Base-by-base conservation (phyloP, 73 alveolate genomes). In the Symbiodinium natans region DNA sequence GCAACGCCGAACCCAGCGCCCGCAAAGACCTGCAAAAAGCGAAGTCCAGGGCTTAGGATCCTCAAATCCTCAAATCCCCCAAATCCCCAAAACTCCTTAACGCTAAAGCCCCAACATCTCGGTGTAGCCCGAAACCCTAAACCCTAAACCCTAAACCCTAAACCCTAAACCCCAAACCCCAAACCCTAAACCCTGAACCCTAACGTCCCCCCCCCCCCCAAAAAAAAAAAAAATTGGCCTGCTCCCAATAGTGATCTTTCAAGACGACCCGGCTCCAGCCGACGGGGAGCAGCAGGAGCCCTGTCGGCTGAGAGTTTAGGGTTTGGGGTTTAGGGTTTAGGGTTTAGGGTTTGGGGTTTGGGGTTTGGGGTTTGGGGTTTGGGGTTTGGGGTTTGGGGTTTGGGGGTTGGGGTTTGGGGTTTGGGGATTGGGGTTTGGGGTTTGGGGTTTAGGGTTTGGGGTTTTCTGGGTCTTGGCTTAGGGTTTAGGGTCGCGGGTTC, bases 201-300 rank as follows among this genome's bases (percentile, higher is more conserved):
- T 21, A 77, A 38, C 15, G 41, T 38, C n/a, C n/a, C n/a, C n/a
- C n/a, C n/a, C 36, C 9, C 38, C 36, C 90, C 31, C 41, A 31
- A 9, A 73, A 73, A n/a, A n/a, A n/a, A n/a, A n/a, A 9, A 2
- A 48, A 2, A 2, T 17, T 17, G 2, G 31, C 94, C 94, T 87
- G 94, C 17, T 56, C 68, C 42, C 83, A 52, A 46, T 83, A 56
- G 68, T 87, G 94, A 84, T 87, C 94, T 2, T 87, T 80, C 41
- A 87, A 59, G 68, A 87, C 68, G 42, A 39, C 68, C 6, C 94
- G 84, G 41, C 94, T 87, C 94, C 94, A 87, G 2, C 94, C 94
- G 8, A n/a, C 40, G 1, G 94, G 94, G 40, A 87, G 39, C 94
- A 87, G 63, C 21, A 56, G 68, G 25, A 87, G 38, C 4, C 85